A percentile compares a stretch with the other conserved stretches of the same genome.
Evolutionary conservation across 2,329 filamentous ascomycete genomes (phyloP).

Genomic region (Scytalidium lignicola): DNA sequence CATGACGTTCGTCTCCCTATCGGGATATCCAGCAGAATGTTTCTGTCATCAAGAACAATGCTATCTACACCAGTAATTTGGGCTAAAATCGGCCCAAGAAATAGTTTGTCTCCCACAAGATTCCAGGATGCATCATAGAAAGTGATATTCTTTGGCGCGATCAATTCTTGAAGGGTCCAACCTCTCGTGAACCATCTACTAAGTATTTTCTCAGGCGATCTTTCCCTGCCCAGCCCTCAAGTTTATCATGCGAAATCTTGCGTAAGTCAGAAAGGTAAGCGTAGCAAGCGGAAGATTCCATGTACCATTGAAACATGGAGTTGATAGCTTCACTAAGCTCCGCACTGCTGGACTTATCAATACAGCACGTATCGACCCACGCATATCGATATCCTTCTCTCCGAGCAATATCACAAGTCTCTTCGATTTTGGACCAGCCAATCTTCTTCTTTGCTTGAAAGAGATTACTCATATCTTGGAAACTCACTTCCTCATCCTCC

Average conservation of each 20-base stretch:
- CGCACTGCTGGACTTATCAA: conserved; percentile 14
- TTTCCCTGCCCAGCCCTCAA: too few species aligned
- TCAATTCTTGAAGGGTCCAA: conserved; percentile 1
- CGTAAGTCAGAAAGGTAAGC: conserved; percentile 5
- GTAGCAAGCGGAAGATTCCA: conserved; percentile 5
- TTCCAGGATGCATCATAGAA: conserved; percentile 19
- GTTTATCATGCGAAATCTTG: conserved; percentile 1
- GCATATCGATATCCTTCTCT: not conserved
- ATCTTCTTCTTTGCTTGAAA: not conserved
- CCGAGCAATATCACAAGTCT: not conserved
- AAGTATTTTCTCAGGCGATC: not conserved
- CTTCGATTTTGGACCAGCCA: not conserved
- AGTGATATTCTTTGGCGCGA: conserved; percentile 7
- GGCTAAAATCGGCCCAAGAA: conserved; percentile 1
- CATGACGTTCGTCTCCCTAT: conserved; percentile 26
- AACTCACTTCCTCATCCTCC: not conserved
- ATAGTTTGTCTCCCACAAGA: conserved; percentile 12
- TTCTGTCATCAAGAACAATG: not conserved
- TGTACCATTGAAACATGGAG: conserved; percentile 7
- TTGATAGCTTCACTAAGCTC: conserved; percentile 13
- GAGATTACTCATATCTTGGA: not conserved
- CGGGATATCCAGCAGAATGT: not conserved
- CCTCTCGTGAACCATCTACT: not conserved
- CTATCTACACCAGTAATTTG: not conserved
- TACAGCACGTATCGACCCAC: conserved; percentile 17